These are phyloP conservation scores for Exutisphaerella laricina DNA, from an alignment of 2,329 filamentous ascomycete genomes.

Conservation along the genomic window DNA sequence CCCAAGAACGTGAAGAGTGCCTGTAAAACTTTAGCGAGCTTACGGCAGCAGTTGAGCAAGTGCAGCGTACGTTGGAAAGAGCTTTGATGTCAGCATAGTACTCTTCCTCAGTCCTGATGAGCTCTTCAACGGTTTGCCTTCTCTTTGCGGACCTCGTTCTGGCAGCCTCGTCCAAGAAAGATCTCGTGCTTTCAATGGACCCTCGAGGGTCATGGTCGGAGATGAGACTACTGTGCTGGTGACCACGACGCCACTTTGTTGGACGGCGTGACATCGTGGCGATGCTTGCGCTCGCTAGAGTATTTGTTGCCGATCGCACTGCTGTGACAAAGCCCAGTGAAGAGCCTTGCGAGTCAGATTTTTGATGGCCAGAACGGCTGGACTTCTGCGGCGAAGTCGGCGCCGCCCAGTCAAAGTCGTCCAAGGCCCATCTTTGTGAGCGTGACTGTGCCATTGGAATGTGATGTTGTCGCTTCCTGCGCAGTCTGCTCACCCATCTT, in stretches of 20 bases:
- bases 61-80: constrained; percentile 66
- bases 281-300: constrained; percentile 66
- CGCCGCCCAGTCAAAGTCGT: constrained; percentile 29
- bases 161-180: constrained; percentile 61
- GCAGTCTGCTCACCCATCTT: constrained; percentile 67
- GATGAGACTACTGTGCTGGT: constrained; percentile 52
- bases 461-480: constrained; percentile 50
- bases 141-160: constrained; percentile 67
- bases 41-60: neutral
- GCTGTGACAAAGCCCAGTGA: constrained; percentile 76
- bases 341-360: constrained; percentile 58
- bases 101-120: constrained; percentile 78
- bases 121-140: constrained; percentile 74
- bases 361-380: constrained; percentile 31
- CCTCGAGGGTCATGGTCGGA: constrained; percentile 61
- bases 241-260: constrained; percentile 54
- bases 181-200: constrained; percentile 51
- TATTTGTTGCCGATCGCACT: constrained; percentile 75
- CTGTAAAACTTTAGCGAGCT: constrained; percentile 18
- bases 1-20: constrained; percentile 41
- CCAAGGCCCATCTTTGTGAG: constrained; percentile 33
- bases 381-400: constrained; percentile 12
- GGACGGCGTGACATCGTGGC: constrained; percentile 55
- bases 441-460: constrained; percentile 34
- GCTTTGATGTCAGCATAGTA: constrained; percentile 86